Base-by-base conservation (phyloP, 352 stramenopile genomes). In the Peronosclerospora sorghi region DNA sequence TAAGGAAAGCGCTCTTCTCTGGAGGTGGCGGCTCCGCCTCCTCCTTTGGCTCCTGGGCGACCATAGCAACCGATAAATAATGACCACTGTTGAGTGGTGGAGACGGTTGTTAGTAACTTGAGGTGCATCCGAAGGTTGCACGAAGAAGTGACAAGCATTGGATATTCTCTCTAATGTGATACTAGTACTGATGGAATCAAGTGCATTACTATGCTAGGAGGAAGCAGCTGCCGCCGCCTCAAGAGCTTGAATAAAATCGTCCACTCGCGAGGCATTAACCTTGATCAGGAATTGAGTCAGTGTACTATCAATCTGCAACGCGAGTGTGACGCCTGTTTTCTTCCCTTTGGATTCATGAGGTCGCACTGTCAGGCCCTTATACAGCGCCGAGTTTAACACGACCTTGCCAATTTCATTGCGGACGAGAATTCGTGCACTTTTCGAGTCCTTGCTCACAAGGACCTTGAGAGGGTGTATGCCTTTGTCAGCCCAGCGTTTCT, bases 401-500 rank as follows among this genome's bases (percentile, higher is more conserved):
- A 93, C 76, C 68, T 90, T 93, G 51, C 80, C 80, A 39, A 90
- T 93, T 51, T 83, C 56, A 34, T 93, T 90, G 32, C 80, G 77
- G 29, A 87, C 64, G 17, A 93, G 49, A 41, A 93, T 83, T 1
- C 80, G 54, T 10, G 60, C 65, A 36, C 66, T 74, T 51, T 82
- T 82, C n/a, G 64, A 79, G 14, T 59, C 49, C 48, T 89, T 88
- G 65, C 74, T 80, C 8, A 84, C 55, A 0, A 93, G 69, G 17
- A 93, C 60, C 47, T 90, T 75, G 40, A 93, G 65, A 20, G 77
- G 74, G 39, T 93, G 77, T 34, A 76, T 60, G 0, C 80, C 77
- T 54, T 90, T 89, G 68, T 93, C 78, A 8, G 78, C 80, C 80
- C 80, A 93, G 21, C 74, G 75, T 59, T 87, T 93, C 48, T 90